Conservation (phyloP, 2,329 filamentous ascomycete species). For the Ophiocordyceps polyrhachis-furcata region DNA sequence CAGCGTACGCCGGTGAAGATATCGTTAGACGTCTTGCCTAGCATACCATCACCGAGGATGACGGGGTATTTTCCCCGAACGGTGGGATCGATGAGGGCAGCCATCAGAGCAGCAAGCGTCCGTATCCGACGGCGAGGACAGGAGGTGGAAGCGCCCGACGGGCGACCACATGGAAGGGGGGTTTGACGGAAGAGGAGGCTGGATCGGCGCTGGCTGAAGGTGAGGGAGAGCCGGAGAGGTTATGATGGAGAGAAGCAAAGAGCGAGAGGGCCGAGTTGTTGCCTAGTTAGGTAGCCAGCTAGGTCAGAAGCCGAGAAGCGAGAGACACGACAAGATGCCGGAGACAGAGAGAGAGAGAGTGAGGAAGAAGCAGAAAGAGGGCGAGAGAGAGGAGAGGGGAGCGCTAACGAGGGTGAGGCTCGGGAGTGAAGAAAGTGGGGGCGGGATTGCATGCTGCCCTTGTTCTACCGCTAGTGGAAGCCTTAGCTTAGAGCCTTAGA, state of each 20-base stretch:
- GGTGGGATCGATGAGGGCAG: constrained; percentile 36
- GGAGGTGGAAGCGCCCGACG: neutral
- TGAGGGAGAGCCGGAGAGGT: too few relatives aligned
- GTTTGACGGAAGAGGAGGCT: too few relatives aligned
- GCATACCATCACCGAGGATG: constrained; percentile 41
- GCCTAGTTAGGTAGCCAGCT: neutral
- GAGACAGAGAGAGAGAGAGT: neutral
- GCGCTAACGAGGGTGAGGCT: neutral
- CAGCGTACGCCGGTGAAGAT: constrained; percentile 42
- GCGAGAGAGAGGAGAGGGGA: neutral
- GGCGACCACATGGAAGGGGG: neutral
- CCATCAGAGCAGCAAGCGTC: constrained; percentile 7
- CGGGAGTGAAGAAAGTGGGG: constrained; percentile 1
- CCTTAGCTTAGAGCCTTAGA: neutral
- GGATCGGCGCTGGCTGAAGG: too few relatives aligned
- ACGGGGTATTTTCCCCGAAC: constrained; percentile 43
- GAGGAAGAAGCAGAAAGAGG: neutral
- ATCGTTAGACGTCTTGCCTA: constrained; percentile 36
- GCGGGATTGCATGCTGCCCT: neutral
- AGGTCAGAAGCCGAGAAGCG: neutral
- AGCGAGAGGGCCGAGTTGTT: too few relatives aligned
- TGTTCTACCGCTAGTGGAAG: neutral
- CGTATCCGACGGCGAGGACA: neutral
- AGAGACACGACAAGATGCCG: neutral
- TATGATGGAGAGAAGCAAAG: too few relatives aligned